These are phyloP conservation scores for Ustilago vetiveriae DNA, from an alignment of 1,284 basidiomycete species.

Conservation along the genomic window DNA sequence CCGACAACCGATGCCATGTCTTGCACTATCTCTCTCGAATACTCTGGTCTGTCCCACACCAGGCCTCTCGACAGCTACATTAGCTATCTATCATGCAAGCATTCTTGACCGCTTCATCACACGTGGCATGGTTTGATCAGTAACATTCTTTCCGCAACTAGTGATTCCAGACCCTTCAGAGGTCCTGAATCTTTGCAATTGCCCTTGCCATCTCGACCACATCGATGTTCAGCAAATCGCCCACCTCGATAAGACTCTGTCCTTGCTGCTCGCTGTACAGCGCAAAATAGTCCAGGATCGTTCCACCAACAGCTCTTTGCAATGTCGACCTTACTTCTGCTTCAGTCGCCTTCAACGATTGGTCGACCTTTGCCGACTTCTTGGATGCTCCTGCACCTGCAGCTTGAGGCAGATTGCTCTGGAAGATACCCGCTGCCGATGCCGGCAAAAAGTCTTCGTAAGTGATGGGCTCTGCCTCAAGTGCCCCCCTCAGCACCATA, in stretches of 20 bases:
- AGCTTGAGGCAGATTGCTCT: conserved; percentile 61
- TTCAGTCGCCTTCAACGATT: not conserved
- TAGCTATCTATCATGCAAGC: not conserved
- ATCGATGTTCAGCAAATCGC: not conserved
- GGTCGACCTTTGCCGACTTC: not conserved
- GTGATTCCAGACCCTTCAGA: not conserved
- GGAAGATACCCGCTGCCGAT: conserved; percentile 69
- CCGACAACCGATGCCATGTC: not conserved
- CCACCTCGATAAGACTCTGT: conserved; percentile 23
- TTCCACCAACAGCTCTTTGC: conserved; percentile 30
- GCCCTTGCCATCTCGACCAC: not conserved
- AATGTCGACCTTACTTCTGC: conserved; percentile 7
- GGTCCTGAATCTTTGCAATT: not conserved
- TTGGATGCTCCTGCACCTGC: too few species aligned
- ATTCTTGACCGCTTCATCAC: not conserved
- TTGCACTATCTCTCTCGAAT: too few species aligned
- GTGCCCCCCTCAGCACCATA: conserved; percentile 61
- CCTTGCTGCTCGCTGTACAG: conserved; percentile 37
- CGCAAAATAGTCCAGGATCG: conserved; percentile 37
- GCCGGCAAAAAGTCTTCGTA: conserved; percentile 70
- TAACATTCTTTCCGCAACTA: too few species aligned
- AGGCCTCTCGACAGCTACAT: too few species aligned
- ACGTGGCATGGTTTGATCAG: too few species aligned
- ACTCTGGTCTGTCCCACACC: too few species aligned
- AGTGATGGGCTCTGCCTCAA: conserved; percentile 66